Evolutionary conservation across 2,329 filamentous ascomycete species (phyloP).

Genomic region (Malbranchea cinnamomea): DNA sequence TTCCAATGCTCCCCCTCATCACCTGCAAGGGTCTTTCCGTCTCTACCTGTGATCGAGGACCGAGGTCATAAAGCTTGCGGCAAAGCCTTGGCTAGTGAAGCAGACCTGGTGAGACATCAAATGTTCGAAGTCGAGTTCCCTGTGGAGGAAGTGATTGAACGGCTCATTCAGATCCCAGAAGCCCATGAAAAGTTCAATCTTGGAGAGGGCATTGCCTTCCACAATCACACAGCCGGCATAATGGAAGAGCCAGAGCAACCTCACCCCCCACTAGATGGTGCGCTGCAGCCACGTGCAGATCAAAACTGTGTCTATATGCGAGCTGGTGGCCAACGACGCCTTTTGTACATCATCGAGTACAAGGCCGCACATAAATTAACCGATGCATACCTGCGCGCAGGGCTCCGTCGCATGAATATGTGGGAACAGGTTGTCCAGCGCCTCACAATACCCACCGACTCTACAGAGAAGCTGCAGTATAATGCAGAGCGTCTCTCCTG

Average conservation of each 20-base stretch:
- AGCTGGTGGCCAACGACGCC: background rate
- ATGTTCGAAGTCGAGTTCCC: too few relatives aligned
- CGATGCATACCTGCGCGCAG: background rate
- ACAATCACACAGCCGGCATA: constrained; percentile 3
- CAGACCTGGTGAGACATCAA: too few relatives aligned
- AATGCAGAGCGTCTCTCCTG: constrained; percentile 2
- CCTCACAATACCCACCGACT: constrained; percentile 1
- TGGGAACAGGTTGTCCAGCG: constrained; percentile 5
- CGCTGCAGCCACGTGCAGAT: too few relatives aligned
- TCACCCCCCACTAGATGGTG: too few relatives aligned
- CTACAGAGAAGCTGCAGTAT: constrained; percentile 3
- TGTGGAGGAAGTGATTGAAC: too few relatives aligned
- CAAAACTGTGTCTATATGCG: constrained; percentile 4
- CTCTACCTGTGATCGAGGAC: background rate
- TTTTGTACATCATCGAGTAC: constrained; percentile 6
- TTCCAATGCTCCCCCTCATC: constrained; percentile 3
- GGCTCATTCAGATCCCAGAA: too few relatives aligned
- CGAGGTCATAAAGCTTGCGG: background rate
- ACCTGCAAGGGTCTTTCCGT: constrained; percentile 1
- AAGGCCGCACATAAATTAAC: constrained; percentile 5
- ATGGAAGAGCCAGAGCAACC: constrained; percentile 1
- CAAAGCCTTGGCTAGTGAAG: too few relatives aligned
- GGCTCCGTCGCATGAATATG: constrained; percentile 3
- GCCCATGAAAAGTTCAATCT: too few relatives aligned
- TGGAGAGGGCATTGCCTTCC: too few relatives aligned